These are phyloP conservation scores for Flammula alnicola DNA, from an alignment of 1,284 basidiomycete species.

Conservation along the genomic window DNA sequence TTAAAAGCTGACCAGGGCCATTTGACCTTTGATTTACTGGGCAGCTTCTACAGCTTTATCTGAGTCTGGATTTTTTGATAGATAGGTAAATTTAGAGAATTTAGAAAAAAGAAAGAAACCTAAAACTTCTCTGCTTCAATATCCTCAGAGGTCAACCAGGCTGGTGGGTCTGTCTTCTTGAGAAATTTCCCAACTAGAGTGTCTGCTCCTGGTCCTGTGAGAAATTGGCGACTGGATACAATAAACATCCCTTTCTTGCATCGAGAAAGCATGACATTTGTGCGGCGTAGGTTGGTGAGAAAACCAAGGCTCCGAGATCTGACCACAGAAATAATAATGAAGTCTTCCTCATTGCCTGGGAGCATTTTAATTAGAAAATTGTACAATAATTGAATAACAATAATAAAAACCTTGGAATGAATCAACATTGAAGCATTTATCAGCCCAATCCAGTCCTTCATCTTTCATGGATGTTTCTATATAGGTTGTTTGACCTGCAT, in stretches of 20 bases:
- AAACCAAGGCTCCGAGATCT: slow-evolving; percentile 63
- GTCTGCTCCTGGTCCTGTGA: slow-evolving; percentile 45
- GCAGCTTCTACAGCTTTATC: neutral
- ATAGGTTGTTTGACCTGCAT: slow-evolving; percentile 62
- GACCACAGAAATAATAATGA: slow-evolving; percentile 66
- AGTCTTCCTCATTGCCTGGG: slow-evolving; percentile 71
- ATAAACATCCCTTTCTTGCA: slow-evolving; percentile 75
- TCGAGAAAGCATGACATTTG: slow-evolving; percentile 74
- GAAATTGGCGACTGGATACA: slow-evolving; percentile 58
- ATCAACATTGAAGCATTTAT: slow-evolving; percentile 67
- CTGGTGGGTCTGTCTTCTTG: slow-evolving; percentile 12
- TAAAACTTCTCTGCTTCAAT: slow-evolving; percentile 3
- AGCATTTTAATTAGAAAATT: slow-evolving; percentile 60
- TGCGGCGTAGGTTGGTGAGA: slow-evolving; percentile 55
- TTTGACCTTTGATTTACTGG: neutral
- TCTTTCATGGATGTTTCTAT: slow-evolving; percentile 55
- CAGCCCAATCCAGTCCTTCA: slow-evolving; percentile 52
- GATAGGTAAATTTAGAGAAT: neutral
- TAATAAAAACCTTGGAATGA: slow-evolving; percentile 60
- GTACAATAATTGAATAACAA: slow-evolving; percentile 22
- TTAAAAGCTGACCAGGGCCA: slow-evolving; percentile 6
- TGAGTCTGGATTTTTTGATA: slow-evolving; percentile 6
- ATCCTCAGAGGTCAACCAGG: slow-evolving; percentile 4
- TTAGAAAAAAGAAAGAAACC: neutral
- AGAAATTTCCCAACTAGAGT: slow-evolving; percentile 20